phyloP scores from a whole-genome alignment of 257 asterid genomes.

The Solanum arcanum region DNA sequence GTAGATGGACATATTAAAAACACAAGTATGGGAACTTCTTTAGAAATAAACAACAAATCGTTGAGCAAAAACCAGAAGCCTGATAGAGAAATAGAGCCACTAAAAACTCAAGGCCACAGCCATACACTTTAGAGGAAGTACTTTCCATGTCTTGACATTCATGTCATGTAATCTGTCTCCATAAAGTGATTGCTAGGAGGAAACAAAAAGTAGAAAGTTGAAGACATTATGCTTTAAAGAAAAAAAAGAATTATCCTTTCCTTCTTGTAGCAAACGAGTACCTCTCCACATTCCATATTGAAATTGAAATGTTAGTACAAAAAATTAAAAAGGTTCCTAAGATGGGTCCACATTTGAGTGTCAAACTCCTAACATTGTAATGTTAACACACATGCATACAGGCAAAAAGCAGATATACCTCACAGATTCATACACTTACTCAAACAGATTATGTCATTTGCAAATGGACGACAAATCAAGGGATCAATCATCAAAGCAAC shows the following conservation, averaged over 20 bases:
- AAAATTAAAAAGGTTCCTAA: neutral
- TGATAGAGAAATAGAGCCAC: neutral
- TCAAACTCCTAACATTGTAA: neutral
- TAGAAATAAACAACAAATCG: neutral
- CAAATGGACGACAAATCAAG: neutral
- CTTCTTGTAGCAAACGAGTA: neutral
- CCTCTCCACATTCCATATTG: neutral
- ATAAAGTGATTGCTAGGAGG: neutral
- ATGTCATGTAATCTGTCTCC: neutral
- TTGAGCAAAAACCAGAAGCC: neutral
- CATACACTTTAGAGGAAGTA: neutral
- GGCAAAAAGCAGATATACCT: neutral
- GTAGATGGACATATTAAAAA: neutral
- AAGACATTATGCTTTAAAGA: neutral
- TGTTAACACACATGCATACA: neutral
- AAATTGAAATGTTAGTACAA: neutral
- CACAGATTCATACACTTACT: neutral
- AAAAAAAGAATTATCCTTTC: neutral
- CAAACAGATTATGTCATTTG: neutral
- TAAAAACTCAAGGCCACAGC: neutral
- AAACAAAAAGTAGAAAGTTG: neutral
- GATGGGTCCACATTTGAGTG: neutral
- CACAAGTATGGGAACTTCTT: neutral
- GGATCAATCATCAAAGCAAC: neutral
- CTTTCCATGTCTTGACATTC: neutral